A percentile compares a stretch with the other conserved stretches of the same genome.
Conservation (phyloP, 1,139 yeast genomes). For the Nadsonia commutata region DNA sequence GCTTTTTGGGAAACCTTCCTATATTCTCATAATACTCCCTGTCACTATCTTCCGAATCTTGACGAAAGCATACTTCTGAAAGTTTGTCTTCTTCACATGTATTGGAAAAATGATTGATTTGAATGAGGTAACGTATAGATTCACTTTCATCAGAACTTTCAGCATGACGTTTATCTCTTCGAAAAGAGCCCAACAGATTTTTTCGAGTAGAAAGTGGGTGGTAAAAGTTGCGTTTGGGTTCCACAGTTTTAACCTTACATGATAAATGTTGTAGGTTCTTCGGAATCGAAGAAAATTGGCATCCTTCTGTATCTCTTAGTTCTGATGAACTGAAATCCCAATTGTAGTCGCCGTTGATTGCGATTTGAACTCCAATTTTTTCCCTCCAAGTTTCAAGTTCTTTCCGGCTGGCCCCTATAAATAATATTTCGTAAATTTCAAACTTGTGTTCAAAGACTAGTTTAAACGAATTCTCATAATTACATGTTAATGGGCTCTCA, state of each 20-base stretch:
- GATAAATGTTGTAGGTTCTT: neutral
- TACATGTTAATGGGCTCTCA: neutral
- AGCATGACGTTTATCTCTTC: neutral
- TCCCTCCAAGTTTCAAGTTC: conserved; percentile 33
- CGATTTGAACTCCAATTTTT: conserved; percentile 16
- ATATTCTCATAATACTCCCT: neutral
- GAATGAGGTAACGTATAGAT: neutral
- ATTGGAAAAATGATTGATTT: neutral
- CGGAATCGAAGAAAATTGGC: conserved; percentile 2
- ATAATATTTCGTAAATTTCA: conserved; percentile 32
- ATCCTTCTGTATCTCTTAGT: conserved; percentile 1
- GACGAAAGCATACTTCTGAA: too few species aligned
- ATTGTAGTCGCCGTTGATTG: conserved; percentile 3
- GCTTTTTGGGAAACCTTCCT: neutral
- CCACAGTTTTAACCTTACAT: neutral
- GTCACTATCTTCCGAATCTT: neutral
- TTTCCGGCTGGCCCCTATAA: conserved; percentile 23
- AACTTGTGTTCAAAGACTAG: conserved; percentile 31
- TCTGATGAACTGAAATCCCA: conserved; percentile 6
- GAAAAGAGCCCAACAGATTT: neutral
- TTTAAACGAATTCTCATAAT: conserved; percentile 25
- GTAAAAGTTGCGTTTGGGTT: neutral
- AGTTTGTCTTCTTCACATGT: neutral
- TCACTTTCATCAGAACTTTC: neutral
- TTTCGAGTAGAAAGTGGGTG: neutral